Conservation (phyloP, 1,284 basidiomycete species). For the Naganishia cerealis region DNA sequence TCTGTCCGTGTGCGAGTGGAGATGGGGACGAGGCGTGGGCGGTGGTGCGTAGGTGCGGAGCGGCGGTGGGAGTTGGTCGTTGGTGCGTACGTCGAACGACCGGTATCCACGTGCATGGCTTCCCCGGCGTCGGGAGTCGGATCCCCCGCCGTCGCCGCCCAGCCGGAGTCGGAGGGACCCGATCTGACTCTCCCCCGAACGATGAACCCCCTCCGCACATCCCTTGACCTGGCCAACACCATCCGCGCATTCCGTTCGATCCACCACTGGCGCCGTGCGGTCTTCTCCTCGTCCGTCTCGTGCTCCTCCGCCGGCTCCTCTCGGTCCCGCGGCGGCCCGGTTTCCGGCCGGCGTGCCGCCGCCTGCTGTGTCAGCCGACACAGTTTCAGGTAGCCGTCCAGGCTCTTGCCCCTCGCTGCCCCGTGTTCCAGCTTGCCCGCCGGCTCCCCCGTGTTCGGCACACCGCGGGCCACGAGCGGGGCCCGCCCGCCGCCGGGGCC, state of each 20-base stretch:
- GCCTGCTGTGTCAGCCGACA: constrained; percentile 25
- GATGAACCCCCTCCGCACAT: not conserved
- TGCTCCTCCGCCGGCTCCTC: not conserved
- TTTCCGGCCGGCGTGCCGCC: not conserved
- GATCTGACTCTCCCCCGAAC: not conserved
- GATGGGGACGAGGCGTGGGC: not conserved
- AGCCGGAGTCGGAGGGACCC: not conserved
- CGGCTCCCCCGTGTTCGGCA: not conserved
- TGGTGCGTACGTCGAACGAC: too few relatives aligned
- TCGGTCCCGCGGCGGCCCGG: not conserved
- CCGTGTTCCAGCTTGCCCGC: not conserved
- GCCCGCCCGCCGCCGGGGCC: not conserved
- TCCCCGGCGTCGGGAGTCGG: not conserved
- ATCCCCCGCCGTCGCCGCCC: not conserved
- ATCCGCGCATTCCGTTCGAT: constrained; percentile 2
- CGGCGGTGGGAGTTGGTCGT: not conserved
- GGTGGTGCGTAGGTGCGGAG: not conserved
- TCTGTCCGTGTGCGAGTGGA: not conserved
- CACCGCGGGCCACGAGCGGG: not conserved
- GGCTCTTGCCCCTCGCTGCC: not conserved
- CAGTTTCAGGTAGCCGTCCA: constrained; percentile 11
- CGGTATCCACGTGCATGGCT: not conserved
- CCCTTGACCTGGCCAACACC: not conserved
- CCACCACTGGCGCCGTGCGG: not conserved
- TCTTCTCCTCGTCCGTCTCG: not conserved